These are phyloP conservation scores for Penicillium goetzii DNA, from an alignment of 495 filamentous ascomycete genomes.

Conservation along the genomic window DNA sequence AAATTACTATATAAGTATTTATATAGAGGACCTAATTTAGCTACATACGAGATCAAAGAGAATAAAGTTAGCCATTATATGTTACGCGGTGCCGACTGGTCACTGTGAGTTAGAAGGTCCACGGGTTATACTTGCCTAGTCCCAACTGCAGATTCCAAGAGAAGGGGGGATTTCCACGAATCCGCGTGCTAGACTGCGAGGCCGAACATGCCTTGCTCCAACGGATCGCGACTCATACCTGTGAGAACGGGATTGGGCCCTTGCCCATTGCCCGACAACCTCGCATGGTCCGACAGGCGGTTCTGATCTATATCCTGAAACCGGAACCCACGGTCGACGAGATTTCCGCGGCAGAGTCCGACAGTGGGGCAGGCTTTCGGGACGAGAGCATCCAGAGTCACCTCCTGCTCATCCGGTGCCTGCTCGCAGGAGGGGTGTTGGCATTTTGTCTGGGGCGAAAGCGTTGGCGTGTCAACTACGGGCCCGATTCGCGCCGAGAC, in stretches of 20 bases:
- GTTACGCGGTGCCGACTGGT: too few species aligned
- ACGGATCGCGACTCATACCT: constrained; percentile 20
- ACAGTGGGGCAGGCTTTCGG: neutral
- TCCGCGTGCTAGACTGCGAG: constrained; percentile 25
- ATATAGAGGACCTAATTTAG: too few species aligned
- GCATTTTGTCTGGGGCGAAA: constrained; percentile 13
- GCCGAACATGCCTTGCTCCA: constrained; percentile 13
- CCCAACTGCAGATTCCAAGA: too few species aligned
- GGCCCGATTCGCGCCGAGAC: constrained; percentile 2
- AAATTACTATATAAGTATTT: too few species aligned
- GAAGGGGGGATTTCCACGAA: constrained; percentile 38
- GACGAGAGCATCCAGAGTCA: neutral
- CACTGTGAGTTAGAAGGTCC: too few species aligned
- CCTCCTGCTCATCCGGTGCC: constrained; percentile 7
- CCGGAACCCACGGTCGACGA: constrained; percentile 30
- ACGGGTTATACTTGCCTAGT: too few species aligned
- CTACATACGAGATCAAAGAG: too few species aligned
- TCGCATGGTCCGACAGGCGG: constrained; percentile 33
- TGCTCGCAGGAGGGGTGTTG: constrained; percentile 13
- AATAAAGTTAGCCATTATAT: too few species aligned
- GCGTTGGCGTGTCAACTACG: constrained; percentile 17
- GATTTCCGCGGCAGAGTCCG: constrained; percentile 33
- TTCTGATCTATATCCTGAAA: constrained; percentile 50
- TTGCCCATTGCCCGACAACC: constrained; percentile 36
- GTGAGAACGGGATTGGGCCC: constrained; percentile 23